Evolutionary conservation across 1,284 basidiomycete species (phyloP), one percentile per base, ranked within the genome.

Genomic region (Kwoniella shivajii): DNA sequence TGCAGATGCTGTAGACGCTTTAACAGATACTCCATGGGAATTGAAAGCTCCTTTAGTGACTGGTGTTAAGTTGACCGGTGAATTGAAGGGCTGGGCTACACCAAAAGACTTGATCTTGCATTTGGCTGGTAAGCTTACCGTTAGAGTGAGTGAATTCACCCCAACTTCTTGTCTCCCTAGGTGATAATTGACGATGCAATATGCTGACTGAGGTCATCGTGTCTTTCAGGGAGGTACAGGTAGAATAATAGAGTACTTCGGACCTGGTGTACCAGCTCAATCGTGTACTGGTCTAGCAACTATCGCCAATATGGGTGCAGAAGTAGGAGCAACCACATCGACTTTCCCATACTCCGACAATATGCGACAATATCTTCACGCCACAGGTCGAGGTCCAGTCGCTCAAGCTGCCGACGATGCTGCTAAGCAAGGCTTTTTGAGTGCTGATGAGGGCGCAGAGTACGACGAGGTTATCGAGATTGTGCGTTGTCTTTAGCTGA

Each of bases 1-100:
- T 59, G 96, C 96, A 20, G 96, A 99, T 75, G 96, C 96, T 18
- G 96, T 99, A 30, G 96, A 99, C 77, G 96, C 93, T 14, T 89
- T 99, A 87, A 97, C 95, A 9, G 88, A 90, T 59, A 97, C 94
- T 18, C 93, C 95, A 36, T 99, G 96, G 96, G 96, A 99, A 77
- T 82, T 99, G 56, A 95, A 96, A 79, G 93, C 94, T 31, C 95
- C 94, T 13, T 84, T 89, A 65, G 84, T 96, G 39, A 85, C 91
- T 50, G 92, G 91, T 87, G 83, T 99, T 55, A 90, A 91, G 76
- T 82, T 99, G 50, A 94, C 86, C 33, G 96, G 96, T 7, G 81
- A 90, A 76, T 81, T 99, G 60, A 86, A 82, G 65, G 91, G 89
- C 10, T 99, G 96, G 96, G 84, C 90, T 38, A 96, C 93, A 22